Evolutionary conservation across 768 basidiomycete genomes (phyloP), one percentile per base, ranked within the genome.

Genomic region (Royoungia palumana): DNA sequence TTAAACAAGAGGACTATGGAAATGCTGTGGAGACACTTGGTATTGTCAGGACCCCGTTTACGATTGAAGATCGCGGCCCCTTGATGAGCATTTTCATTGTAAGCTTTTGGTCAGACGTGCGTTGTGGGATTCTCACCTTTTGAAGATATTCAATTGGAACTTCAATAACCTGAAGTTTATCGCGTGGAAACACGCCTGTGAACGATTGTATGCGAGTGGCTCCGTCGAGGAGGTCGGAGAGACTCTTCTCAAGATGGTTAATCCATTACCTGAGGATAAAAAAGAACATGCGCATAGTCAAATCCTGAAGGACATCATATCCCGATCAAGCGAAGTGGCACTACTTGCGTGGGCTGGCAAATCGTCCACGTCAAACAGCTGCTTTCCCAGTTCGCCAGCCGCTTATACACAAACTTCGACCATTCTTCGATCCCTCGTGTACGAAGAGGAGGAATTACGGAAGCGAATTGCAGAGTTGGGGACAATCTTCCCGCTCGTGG

Each of bases 181-280:
- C 12, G 38, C 32, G 8, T 35, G 46, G 39, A 28, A 25, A 4
- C 21, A 6, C 21, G 21, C 16, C 16, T 47, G 46, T 16, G 21
- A 40, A 40, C 9, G 12, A 5, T 5, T 47, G 17, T 47, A 47
- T 22, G 7, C 21, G 30, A 28, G 38, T 17, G 46, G 38, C 17
- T 9, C n/a, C 38, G 40, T 47, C 12, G 40, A 40, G 22, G 46
- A 47, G 16, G 14, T 47, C 16, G 46, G 46, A 8, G 46, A 47
- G 14, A 32, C 38, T 9, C 46, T 47, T 5, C 21, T 40, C 1
- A 32, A 40, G 20, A 22, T 40, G 37, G 28, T 34, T 6, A 14
- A 12, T n/a, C 21, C 30, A 24, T 24, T 47, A 13, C 4, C 38
- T 2, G 21, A 47, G 2, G 30, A 47, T 7, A 21, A 47, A 17